phyloP scores from a whole-genome alignment of 805 yeast species.

The Candida pseudofarinosa region DNA sequence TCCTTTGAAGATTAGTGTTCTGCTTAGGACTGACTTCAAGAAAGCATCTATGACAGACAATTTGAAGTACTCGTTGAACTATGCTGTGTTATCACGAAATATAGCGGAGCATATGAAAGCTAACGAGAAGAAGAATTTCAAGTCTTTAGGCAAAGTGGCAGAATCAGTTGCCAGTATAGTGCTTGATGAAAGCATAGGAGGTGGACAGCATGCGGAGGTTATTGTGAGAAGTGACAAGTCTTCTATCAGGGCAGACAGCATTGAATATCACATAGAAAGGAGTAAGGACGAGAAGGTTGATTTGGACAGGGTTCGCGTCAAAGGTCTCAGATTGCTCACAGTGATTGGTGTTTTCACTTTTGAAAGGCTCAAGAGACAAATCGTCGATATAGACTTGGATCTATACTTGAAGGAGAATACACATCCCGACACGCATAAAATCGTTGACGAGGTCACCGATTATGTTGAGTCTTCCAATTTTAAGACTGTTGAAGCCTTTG shows the following conservation, averaged over 20 bases:
- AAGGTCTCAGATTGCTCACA: constrained; percentile 57
- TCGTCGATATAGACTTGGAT: constrained; percentile 57
- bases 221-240: constrained; percentile 47
- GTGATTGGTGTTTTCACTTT: constrained; percentile 92
- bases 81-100: constrained; percentile 75
- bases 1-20: constrained; percentile 57
- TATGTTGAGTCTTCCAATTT: constrained; percentile 79
- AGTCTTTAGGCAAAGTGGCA: constrained; percentile 45
- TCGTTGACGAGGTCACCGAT: constrained; percentile 45
- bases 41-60: constrained; percentile 81
- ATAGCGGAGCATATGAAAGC: constrained; percentile 50
- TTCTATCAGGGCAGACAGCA: constrained; percentile 53
- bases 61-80: constrained; percentile 76
- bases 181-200: constrained; percentile 39
- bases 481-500: constrained; percentile 92
- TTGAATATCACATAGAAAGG: constrained; percentile 40
- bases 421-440: constrained; percentile 34
- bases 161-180: constrained; percentile 43
- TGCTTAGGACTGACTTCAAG: constrained; percentile 61
- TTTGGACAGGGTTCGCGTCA: constrained; percentile 33
- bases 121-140: constrained; percentile 37
- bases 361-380: constrained; percentile 80
- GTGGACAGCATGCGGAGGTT: constrained; percentile 42
- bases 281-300: constrained; percentile 13
- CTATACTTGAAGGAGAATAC: constrained; percentile 22